Conservation (phyloP, 345 rosid genomes). For the Tarenaya hassleriana region DNA sequence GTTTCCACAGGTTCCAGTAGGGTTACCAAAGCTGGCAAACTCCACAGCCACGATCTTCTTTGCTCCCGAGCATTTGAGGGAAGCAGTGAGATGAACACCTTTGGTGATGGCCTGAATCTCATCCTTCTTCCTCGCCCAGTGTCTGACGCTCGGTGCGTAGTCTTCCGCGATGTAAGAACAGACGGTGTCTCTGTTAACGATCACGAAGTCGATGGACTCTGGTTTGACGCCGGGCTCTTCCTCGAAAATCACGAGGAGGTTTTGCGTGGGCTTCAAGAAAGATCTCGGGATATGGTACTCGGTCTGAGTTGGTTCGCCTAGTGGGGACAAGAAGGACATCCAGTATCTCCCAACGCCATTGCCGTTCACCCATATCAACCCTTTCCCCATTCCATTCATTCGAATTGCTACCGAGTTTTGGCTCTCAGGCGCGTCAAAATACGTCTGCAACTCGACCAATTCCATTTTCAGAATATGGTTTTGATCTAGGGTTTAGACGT, state of each 20-base stretch:
- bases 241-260: constrained; percentile 63
- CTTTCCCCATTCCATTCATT: constrained; percentile 65
- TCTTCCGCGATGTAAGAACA: constrained; percentile 53
- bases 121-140: constrained; percentile 43
- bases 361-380: constrained; percentile 88
- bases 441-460: constrained; percentile 42
- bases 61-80: constrained; percentile 41
- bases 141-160: constrained; percentile 53
- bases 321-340: constrained; percentile 66
- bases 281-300: constrained; percentile 90
- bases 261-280: constrained; percentile 52
- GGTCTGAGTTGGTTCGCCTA: constrained; percentile 53
- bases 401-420: constrained; percentile 44
- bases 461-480: not conserved
- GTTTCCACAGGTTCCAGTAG: constrained; percentile 62
- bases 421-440: constrained; percentile 69
- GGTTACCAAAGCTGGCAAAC: constrained; percentile 80
- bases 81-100: constrained; percentile 41
- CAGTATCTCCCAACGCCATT: constrained; percentile 76
- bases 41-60: constrained; percentile 51
- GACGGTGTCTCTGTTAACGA: constrained; percentile 61
- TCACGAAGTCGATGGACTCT: constrained; percentile 42
- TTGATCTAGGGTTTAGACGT: not conserved
- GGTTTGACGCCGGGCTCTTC: constrained; percentile 58
- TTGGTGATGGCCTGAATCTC: constrained; percentile 31